Percentiles rank a stretch among this genome's conserved stretches.
phyloP scores from a whole-genome alignment of 305 asterid genomes.

The Fraxinus ornus region DNA sequence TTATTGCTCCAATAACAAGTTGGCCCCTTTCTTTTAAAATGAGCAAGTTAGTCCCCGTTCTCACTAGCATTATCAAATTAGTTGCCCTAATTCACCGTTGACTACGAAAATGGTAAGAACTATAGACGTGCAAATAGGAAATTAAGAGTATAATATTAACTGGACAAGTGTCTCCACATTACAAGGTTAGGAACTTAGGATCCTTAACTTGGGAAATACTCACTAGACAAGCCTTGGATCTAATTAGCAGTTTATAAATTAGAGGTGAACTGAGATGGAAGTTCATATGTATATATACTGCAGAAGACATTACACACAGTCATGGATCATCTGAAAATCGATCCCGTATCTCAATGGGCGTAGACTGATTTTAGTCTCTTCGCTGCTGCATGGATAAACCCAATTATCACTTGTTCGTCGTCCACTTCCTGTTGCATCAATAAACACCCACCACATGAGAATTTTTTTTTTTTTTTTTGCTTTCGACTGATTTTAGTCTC shows the following conservation, averaged over 20 bases:
- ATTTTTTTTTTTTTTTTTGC: not conserved
- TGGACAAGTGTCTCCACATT: conserved; percentile 23
- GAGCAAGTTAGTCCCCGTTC: not conserved
- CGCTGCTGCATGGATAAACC: conserved; percentile 73
- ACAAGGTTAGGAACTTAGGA: conserved; percentile 41
- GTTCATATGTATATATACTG: conserved; percentile 40
- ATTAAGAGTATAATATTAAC: conserved; percentile 23
- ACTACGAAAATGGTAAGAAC: not conserved
- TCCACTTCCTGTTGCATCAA: conserved; percentile 60
- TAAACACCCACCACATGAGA: not conserved
- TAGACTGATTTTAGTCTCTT: conserved; percentile 50
- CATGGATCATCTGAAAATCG: conserved; percentile 15
- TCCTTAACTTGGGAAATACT: conserved; percentile 27
- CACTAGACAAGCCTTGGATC: conserved; percentile 36
- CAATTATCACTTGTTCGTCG: conserved; percentile 76
- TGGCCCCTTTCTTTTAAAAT: not conserved
- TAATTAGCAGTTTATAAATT: conserved; percentile 44
- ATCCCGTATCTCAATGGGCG: conserved; percentile 37
- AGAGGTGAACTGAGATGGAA: conserved; percentile 52
- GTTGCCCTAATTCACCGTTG: not conserved
- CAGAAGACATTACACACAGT: conserved; percentile 40
- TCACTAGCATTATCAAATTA: not conserved
- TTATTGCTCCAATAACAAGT: not conserved
- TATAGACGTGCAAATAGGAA: not conserved
- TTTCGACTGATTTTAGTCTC: not conserved